Base-by-base conservation (phyloP, 2,329 filamentous ascomycete species). In the Fusarium domesticum region DNA sequence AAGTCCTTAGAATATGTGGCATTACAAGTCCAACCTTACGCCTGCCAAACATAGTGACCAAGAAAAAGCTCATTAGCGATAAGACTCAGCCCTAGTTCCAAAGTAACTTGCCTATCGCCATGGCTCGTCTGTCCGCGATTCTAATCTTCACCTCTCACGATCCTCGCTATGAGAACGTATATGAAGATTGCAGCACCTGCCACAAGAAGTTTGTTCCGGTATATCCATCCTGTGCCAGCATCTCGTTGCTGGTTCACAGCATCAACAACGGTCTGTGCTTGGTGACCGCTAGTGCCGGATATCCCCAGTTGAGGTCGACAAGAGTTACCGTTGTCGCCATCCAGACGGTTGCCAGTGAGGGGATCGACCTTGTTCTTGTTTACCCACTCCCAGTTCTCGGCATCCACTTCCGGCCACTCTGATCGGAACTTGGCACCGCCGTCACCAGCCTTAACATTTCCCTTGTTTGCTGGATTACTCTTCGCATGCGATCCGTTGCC, bases 371-470 rank as follows among this genome's bases (percentile, higher is more conserved):
- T 81, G 62, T 88, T 82, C 62, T 89, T 83, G 63, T 82, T 82
- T 76, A 98, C 95, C 89, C 89, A 96, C 60, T 82, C 83, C 83
- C 85, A 88, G 64, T 98, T 98, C 72, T 93, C 88, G 51, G 79
- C 74, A 63, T 98, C 90, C 17, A 95, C 62, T 36, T 96, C 92
- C 14, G 89, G 83, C 89, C 91, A 98, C 70, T 97, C 89, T 10
- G 80, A 74, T 43, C 83, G 80, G 66, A 98, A 98, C 70, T 95
- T 95, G 59, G 85, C 81, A 4, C 93, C 93, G 11, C 91, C 91
- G 63, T 98, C 93, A 17, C 93, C 93, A 3, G 87, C 87, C 68
- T 91, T 95, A 61, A 96, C 84, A 51, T 95, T 89, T 8, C 88
- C 89, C 64, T 84, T 89, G 45, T 72, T 71, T 1, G 72, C 71